phyloP scores from a whole-genome alignment of 768 basidiomycete species.

The Russula abietina region DNA sequence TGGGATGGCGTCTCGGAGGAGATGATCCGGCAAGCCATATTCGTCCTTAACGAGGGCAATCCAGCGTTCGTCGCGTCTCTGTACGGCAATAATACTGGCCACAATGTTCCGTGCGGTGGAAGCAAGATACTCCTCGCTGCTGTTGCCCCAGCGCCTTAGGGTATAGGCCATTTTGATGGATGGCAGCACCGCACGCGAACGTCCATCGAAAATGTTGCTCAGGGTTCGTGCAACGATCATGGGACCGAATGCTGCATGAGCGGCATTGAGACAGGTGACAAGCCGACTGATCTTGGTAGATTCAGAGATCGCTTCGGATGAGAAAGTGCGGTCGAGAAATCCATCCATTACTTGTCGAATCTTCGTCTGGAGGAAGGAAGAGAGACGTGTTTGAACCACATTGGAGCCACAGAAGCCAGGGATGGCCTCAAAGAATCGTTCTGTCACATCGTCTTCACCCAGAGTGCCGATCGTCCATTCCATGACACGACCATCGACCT shows the following conservation, averaged over 20 bases:
- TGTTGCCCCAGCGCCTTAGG: background rate
- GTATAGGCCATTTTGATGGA: background rate
- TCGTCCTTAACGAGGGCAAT: background rate
- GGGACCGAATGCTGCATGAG: background rate
- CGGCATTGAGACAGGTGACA: background rate
- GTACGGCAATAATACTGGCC: background rate
- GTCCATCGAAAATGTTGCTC: background rate
- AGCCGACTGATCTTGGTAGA: background rate
- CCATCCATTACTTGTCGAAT: background rate
- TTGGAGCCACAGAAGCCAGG: constrained; percentile 2
- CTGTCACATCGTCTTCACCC: background rate
- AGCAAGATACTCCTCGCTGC: background rate
- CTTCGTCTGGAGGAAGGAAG: background rate
- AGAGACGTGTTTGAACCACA: background rate
- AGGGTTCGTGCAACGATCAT: background rate
- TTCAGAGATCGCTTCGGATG: background rate
- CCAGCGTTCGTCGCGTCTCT: background rate
- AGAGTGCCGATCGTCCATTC: background rate
- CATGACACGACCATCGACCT: background rate
- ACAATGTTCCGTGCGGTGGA: background rate
- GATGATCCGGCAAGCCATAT: background rate
- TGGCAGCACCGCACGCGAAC: background rate
- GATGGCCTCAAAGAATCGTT: constrained; percentile 1
- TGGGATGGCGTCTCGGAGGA: background rate
- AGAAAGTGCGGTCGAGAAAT: constrained; percentile 1